Base-by-base conservation (phyloP, 345 rosid genomes). In the Populus pruinosa region DNA sequence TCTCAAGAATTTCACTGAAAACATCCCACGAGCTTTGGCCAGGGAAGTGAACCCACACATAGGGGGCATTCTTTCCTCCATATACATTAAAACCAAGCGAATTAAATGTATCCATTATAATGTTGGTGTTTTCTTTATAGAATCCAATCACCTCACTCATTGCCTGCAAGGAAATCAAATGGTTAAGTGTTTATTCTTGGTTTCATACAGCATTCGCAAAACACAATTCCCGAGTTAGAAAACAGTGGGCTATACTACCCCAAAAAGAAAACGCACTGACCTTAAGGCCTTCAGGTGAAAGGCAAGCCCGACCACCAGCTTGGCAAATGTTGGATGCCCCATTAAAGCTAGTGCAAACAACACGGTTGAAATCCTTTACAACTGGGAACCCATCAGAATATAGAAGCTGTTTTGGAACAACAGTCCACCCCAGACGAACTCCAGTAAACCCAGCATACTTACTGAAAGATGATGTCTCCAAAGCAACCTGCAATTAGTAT, bases 381-480 rank as follows among this genome's bases (percentile, higher is more conserved):
- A 96, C 93, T 39, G 99, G 96, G 76, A 85, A 92, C 74, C 99
- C 99, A 73, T 93, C 93, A 25, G 97, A 88, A 83, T 89, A 96
- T 25, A 87, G 84, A 49, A 96, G 95, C 83, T 96, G 75, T 63
- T 96, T 92, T 13, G 99, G 97, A 69, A 96, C 78, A 70, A 90
- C 98, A 33, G 98, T 96, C 98, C 99, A 93, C 61, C 97, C 99
- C 12, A 96, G 91, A 69, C 99, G 90, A 76, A 96, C 95, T 59
- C 99, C 99, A 9, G 98, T 93, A 77, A 96, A 96, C 69, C 99
- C 99, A 61, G 98, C 99, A 82, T 90, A 92, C 86, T 96, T 96
- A 76, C 97, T 91, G 78, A 93, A 96, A 18, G 99, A 96, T 76
- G 97, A 77, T 39, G 93, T 90, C 90, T 96, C 99, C 66, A 96